phyloP scores from a whole-genome alignment of 345 rosid species.

The Rhizophora apiculata region DNA sequence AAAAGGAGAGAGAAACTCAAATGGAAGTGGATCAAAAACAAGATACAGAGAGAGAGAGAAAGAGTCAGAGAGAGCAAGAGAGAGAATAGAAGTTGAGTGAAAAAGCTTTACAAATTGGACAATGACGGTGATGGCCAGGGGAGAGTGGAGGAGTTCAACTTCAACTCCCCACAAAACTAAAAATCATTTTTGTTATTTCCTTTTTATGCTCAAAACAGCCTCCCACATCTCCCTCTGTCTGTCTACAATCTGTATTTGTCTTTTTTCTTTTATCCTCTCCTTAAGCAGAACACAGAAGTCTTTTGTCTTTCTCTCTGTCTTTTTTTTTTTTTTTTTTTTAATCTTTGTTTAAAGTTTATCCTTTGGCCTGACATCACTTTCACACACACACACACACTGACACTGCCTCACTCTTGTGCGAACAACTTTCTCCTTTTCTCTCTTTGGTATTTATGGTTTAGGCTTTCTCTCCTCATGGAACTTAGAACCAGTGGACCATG shows the following conservation, averaged over 20 bases:
- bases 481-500: background rate
- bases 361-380: background rate
- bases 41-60: slow-evolving; percentile 6
- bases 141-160: slow-evolving; percentile 7
- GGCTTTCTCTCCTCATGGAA: background rate
- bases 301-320: slow-evolving; percentile 3
- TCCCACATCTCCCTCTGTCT: slow-evolving; percentile 8
- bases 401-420: too few species aligned
- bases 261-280: slow-evolving; percentile 23
- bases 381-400: too few species aligned
- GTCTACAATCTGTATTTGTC: slow-evolving; percentile 28
- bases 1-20: background rate
- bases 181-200: background rate
- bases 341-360: background rate
- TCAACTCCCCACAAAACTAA: slow-evolving; percentile 24
- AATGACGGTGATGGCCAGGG: slow-evolving; percentile 42
- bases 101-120: slow-evolving; percentile 29
- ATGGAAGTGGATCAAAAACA: background rate
- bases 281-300: slow-evolving; percentile 18
- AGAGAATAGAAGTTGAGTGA: slow-evolving; percentile 7
- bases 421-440: too few species aligned
- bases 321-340: background rate
- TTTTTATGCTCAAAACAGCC: background rate
- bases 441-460: background rate
- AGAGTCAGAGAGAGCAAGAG: slow-evolving; percentile 1